Evolutionary conservation across 164 flowering plant species (phyloP).

Genomic region (Buxus sempervirens): DNA sequence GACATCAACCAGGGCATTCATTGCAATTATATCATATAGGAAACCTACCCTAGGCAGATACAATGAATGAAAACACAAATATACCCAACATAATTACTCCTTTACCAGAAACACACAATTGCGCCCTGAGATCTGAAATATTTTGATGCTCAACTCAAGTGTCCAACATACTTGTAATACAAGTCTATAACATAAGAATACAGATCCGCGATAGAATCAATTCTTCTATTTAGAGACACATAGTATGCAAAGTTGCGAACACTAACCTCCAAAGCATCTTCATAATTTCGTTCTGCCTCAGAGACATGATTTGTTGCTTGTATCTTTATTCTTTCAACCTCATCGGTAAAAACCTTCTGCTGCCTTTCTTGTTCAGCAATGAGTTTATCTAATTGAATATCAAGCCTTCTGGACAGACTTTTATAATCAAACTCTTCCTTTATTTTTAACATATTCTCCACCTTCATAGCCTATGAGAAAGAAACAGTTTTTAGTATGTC

Average conservation of each 20-base stretch:
- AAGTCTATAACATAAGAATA: too few species aligned
- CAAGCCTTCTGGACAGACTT: slow-evolving; percentile 82
- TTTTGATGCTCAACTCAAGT: too few species aligned
- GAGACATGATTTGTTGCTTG: slow-evolving; percentile 58
- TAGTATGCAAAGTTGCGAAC: too few species aligned
- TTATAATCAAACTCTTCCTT: slow-evolving; percentile 99
- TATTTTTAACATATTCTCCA: slow-evolving; percentile 91
- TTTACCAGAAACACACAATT: neutral
- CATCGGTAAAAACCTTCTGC: slow-evolving; percentile 72
- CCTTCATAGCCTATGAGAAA: slow-evolving; percentile 85
- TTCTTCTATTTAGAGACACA: too few species aligned
- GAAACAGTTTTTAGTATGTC: neutral
- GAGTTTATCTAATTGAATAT: slow-evolving; percentile 75
- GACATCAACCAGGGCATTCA: neutral
- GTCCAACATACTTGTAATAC: neutral
- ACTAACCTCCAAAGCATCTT: slow-evolving; percentile 73
- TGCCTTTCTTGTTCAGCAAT: slow-evolving; percentile 86
- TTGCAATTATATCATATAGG: too few species aligned
- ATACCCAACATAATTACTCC: neutral
- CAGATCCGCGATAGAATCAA: too few species aligned
- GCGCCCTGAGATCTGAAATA: too few species aligned
- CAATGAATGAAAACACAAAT: too few species aligned
- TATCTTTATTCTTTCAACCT: slow-evolving; percentile 49
- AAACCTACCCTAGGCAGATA: too few species aligned
- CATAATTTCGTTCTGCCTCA: slow-evolving; percentile 66